These are phyloP conservation scores for Acanthamoeba lenticulata DNA, from an alignment of 208 protist genomes.

Conservation along the genomic window DNA sequence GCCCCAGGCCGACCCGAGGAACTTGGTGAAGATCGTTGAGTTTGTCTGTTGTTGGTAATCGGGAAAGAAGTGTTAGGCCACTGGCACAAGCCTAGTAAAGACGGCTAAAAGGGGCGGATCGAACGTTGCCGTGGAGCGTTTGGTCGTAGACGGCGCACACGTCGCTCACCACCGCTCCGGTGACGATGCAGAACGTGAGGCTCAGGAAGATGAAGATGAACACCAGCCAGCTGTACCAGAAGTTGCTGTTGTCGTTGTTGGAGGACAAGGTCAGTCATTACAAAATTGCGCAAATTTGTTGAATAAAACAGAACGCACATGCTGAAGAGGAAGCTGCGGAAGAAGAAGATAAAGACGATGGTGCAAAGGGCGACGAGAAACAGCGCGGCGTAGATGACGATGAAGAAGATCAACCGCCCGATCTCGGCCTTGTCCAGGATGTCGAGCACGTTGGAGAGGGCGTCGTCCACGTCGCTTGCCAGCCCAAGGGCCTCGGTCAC, in stretches of 20 bases:
- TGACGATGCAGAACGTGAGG: background rate
- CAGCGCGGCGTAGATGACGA: background rate
- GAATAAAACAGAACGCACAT: background rate
- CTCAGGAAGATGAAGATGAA: constrained; percentile 26
- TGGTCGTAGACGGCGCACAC: constrained; percentile 29
- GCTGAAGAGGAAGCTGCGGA: background rate
- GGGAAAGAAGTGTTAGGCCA: too few species aligned
- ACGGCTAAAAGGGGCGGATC: too few species aligned
- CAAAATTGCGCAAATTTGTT: background rate
- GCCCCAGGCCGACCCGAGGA: background rate
- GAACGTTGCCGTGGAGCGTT: background rate
- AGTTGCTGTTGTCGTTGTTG: background rate
- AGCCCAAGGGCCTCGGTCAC: background rate
- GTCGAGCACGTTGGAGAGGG: background rate
- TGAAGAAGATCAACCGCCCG: background rate
- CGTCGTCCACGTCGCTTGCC: background rate
- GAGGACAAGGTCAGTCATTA: background rate
- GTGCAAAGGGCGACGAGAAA: background rate
- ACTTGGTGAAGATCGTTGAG: background rate
- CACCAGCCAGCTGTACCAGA: constrained; percentile 20
- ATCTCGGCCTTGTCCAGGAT: background rate
- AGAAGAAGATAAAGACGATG: background rate
- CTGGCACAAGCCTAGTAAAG: too few species aligned
- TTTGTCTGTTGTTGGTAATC: background rate
- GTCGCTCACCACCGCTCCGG: background rate